Base-by-base conservation (phyloP, 306 rosid species). In the Castanea mollissima region DNA sequence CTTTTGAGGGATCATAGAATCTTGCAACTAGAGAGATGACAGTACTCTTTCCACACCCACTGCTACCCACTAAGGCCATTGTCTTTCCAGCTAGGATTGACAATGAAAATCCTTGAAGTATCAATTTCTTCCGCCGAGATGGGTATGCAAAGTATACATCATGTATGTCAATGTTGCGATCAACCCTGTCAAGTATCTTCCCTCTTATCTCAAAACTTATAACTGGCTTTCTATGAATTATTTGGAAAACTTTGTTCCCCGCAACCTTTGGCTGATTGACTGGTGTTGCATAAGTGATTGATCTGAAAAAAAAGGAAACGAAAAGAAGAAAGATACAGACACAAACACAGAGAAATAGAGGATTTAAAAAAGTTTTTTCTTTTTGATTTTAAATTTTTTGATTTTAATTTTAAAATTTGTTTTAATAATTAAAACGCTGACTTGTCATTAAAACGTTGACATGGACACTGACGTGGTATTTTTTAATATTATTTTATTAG, bases 31-130 rank as follows among this genome's bases (percentile, higher is more conserved):
- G 80, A 38, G 98, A 92, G 81, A 92, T 90, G 51, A 89, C 85
- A n/a, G 98, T 94, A 80, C 97, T 94, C 84, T 94, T 94, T 83
- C 98, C 98, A 62, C 98, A 94, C n/a, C 98, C 98, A 38, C 98
- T 94, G 78, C 91, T 81, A 51, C 98, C 98, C 20, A 94, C 98
- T 52, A 94, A 82, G 76, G 98, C 97, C 23, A 88, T 75, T 18
- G 96, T 88, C 81, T 88, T 87, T 81, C 96, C 97, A 46, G 94
- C 90, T 52, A 97, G 88, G 76, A 94, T 94, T 32, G 93, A 85
- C 84, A 94, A 59, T 6, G 94, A 86, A 67, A 94, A 87, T 55
- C 89, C 96, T 71, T 80, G 85, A 78, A 94, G 96, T 74, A 92
- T 84, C 49, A 79, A 51, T 78, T 87, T 92, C 79, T 87, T 92